Evolutionary conservation across 1,139 yeast species (phyloP).

Genomic region (Tardiomyces digboiensis): DNA sequence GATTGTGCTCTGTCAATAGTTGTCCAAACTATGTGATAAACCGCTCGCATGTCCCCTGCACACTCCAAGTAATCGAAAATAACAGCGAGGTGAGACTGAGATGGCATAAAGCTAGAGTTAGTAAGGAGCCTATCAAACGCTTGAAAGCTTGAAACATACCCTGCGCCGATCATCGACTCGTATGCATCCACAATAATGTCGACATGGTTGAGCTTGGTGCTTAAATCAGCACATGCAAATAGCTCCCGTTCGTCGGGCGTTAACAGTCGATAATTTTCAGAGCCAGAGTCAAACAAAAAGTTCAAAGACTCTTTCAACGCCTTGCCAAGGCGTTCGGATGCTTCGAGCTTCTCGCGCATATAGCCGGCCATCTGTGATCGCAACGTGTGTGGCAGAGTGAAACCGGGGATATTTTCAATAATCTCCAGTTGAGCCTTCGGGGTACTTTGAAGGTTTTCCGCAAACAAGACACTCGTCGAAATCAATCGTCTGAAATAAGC

Average conservation of each 20-base stretch:
- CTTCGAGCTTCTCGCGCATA: background rate
- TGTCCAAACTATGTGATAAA: background rate
- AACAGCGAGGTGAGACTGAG: background rate
- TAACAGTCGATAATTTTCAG: background rate
- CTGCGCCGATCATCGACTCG: background rate
- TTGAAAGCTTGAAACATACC: background rate
- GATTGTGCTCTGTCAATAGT: conserved; percentile 3
- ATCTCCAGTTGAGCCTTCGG: conserved; percentile 40
- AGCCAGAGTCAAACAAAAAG: background rate
- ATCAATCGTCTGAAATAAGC: conserved; percentile 69
- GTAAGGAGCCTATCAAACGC: background rate
- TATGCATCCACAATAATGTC: background rate
- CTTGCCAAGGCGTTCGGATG: background rate
- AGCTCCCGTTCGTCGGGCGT: background rate
- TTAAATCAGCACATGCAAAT: background rate
- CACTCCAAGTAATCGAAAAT: background rate
- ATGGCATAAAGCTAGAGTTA: background rate
- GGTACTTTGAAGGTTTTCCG: conserved; percentile 17
- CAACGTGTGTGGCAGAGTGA: conserved; percentile 7
- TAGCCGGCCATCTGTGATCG: background rate
- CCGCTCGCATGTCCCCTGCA: background rate
- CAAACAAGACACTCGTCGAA: conserved; percentile 72
- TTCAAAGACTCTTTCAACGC: background rate
- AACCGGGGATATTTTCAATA: conserved; percentile 44
- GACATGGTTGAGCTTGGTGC: background rate